These are phyloP conservation scores for Berberis thunbergii DNA, from an alignment of 164 flowering plant genomes.

Conservation along the genomic window DNA sequence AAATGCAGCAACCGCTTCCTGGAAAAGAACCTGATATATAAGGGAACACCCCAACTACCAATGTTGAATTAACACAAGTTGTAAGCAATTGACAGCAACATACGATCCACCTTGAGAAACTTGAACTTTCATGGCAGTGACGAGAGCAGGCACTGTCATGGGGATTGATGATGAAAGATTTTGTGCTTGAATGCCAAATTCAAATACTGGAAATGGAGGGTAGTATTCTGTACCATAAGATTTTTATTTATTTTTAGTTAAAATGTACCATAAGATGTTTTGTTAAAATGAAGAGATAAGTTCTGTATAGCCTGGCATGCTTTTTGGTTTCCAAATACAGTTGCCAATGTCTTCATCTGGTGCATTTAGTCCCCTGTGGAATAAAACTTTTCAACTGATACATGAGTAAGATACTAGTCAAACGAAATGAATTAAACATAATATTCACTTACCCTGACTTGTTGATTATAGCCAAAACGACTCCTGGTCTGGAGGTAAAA, in stretches of 20 bases:
- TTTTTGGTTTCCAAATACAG: slow-evolving; percentile 2
- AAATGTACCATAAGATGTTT: no score
- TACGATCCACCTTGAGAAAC: no score
- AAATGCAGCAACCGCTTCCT: no score
- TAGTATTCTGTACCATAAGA: neutral
- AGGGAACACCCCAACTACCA: no score
- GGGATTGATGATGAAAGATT: neutral
- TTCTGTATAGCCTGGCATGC: neutral
- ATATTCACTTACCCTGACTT: neutral
- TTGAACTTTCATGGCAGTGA: neutral
- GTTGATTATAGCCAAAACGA: slow-evolving; percentile 5
- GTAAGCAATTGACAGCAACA: no score
- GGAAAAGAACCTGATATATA: no score
- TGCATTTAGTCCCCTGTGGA: no score
- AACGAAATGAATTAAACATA: no score
- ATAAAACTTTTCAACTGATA: neutral
- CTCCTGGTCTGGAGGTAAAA: slow-evolving; percentile 4
- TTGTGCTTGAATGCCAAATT: slow-evolving; percentile 1
- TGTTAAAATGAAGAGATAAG: neutral
- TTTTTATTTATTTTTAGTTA: neutral
- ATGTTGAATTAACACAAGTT: no score
- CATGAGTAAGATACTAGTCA: no score
- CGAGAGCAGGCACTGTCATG: neutral
- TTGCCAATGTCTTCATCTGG: neutral
- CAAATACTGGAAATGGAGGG: neutral